Base-by-base conservation (phyloP, 352 stramenopile genomes). In the Discostella stelligera region DNA sequence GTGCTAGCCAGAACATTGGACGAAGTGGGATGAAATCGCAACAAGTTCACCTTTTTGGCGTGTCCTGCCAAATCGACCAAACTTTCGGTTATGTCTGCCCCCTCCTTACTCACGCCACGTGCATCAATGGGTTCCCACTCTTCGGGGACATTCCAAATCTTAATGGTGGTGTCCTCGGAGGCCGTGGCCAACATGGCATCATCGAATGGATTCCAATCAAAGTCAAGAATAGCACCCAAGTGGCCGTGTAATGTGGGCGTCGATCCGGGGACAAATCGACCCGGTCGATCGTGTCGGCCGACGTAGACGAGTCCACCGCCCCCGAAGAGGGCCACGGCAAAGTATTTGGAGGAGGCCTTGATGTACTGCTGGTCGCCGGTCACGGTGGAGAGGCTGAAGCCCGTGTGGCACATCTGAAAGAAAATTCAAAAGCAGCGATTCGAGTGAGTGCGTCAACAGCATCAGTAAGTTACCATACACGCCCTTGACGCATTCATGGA, bases 291-390 rank as follows among this genome's bases (percentile, higher is more conserved):
- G 67, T 98, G 97, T 14, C 94, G 93, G 60, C 98, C 91, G 32
- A 99, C 95, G 55, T 95, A 94, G 83, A 99, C 96, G 64, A 92
- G 89, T 46, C 93, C 93, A 63, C 93, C 93, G 54, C 93, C 93
- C 46, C 89, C 89, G 54, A 80, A 83, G 58, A 96, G 96, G 48
- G 96, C 94, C 37, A 99, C 95, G 20, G 96, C 96, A 83, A 99
- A 99, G 88, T 98, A 99, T 91, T 99, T 99, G 66, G 96, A 97
- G 80, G 98, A 99, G 44, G 95, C 96, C 88, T 99, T 99, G 88
- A 99, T 99, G 90, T 99, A 99, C 78, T 98, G 98, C 84, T 99
- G 97, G 83, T 99, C 97, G 69, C 98, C 97, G 59, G 97, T 99
- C 32, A 97, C 95, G 41, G 97, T 98, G 21, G 96, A 94, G 50